A percentile compares a stretch with the other conserved stretches of the same genome.
Conservation (phyloP, 192 early-diverging fungal species). For the Entomortierella beljakovae region DNA sequence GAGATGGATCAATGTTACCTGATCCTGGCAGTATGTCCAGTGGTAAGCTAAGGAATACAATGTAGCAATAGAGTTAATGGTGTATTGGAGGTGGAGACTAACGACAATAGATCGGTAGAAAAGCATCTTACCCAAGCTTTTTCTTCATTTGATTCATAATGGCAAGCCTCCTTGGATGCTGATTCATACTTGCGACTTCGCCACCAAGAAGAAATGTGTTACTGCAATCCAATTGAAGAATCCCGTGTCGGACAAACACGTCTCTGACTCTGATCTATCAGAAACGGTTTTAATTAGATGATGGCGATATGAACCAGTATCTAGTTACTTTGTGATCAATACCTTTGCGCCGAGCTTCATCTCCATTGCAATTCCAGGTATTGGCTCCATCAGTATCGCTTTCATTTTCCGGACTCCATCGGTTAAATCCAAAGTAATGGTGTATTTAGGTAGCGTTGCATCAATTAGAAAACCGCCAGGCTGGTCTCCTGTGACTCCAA, state of each 20-base stretch:
- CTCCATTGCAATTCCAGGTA: slow-evolving; percentile 35
- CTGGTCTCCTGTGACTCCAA: slow-evolving; percentile 24
- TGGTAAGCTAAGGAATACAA: slow-evolving; percentile 13
- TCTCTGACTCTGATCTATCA: slow-evolving; percentile 29
- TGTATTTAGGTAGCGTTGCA: slow-evolving; percentile 18
- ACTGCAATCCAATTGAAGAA: slow-evolving; percentile 20
- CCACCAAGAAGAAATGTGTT: slow-evolving; percentile 34
- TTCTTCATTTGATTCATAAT: slow-evolving; percentile 51
- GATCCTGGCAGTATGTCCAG: slow-evolving; percentile 11
- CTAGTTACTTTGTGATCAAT: not conserved
- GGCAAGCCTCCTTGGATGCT: slow-evolving; percentile 25
- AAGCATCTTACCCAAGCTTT: slow-evolving; percentile 43
- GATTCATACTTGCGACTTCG: slow-evolving; percentile 45
- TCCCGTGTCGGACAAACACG: slow-evolving; percentile 35
- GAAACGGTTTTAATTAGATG: not conserved
- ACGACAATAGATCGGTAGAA: too few species aligned
- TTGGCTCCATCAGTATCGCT: slow-evolving; percentile 22
- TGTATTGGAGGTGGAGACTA: not conserved
- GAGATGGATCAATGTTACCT: not conserved
- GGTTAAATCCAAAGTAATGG: slow-evolving; percentile 27
- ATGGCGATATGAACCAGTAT: too few species aligned
- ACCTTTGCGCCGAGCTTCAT: slow-evolving; percentile 53
- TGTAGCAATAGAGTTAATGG: too few species aligned
- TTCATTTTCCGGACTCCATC: slow-evolving; percentile 33
- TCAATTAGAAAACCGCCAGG: slow-evolving; percentile 21